Evolutionary conservation across 352 stramenopile genomes (phyloP).

Genomic region (Elongisporangium undulatum): DNA sequence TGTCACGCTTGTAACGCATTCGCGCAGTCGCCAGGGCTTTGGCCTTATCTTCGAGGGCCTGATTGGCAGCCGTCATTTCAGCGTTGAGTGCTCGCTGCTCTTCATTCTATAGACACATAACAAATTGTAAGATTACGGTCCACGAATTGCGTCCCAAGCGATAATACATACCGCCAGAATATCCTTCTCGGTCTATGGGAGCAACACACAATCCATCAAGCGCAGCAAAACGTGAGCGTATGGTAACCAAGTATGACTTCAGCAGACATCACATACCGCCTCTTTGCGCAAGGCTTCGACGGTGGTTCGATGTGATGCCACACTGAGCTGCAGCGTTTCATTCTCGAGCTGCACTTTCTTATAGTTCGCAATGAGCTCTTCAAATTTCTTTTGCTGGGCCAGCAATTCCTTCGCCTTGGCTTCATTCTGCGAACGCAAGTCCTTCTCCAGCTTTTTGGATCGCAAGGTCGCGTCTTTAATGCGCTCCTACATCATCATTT

Average conservation of each 20-base stretch:
- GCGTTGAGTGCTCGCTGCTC: conserved; percentile 83
- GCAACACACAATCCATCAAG: conserved; percentile 5
- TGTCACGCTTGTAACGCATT: conserved; percentile 88
- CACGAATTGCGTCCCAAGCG: conserved; percentile 1
- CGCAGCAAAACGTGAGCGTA: conserved; percentile 10
- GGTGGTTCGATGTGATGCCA: conserved; percentile 48
- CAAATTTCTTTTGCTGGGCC: conserved; percentile 76
- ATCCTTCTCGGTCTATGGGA: conserved; percentile 79
- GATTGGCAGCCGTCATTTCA: conserved; percentile 77
- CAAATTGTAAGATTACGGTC: background rate
- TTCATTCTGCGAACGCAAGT: conserved; percentile 68
- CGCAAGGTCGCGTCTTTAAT: conserved; percentile 80
- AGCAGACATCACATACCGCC: conserved; percentile 39
- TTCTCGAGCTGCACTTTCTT: conserved; percentile 82
- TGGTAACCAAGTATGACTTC: background rate
- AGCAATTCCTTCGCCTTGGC: conserved; percentile 69
- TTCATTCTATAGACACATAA: conserved; percentile 59
- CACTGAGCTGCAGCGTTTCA: conserved; percentile 65
- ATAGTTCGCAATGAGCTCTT: conserved; percentile 73
- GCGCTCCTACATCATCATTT: conserved; percentile 32
- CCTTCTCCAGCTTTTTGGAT: conserved; percentile 64
- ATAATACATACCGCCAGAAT: conserved; percentile 58
- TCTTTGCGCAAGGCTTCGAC: conserved; percentile 81
- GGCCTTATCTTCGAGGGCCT: conserved; percentile 83
- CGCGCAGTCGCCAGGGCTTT: conserved; percentile 83